These are phyloP conservation scores for Penicillium fimorum DNA, from an alignment of 495 filamentous ascomycete genomes.

Conservation along the genomic window DNA sequence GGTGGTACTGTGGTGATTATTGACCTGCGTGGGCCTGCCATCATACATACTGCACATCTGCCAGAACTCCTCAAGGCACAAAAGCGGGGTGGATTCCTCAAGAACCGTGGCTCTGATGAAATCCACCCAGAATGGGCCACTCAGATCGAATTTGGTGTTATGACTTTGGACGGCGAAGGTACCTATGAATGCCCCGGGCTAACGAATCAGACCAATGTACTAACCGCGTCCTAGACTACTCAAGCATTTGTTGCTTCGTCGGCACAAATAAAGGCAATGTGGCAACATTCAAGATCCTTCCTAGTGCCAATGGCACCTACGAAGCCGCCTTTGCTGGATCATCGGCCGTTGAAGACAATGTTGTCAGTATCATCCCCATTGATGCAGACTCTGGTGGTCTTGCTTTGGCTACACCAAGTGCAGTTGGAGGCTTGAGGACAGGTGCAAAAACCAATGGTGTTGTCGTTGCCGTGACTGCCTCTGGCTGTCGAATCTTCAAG, in stretches of 20 bases:
- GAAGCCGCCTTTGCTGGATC: slow-evolving; percentile 69
- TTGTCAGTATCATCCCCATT: slow-evolving; percentile 75
- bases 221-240: slow-evolving; percentile 61
- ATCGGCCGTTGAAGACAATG: slow-evolving; percentile 61
- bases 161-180: slow-evolving; percentile 88
- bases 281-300: slow-evolving; percentile 86
- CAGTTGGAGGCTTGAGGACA: slow-evolving; percentile 68
- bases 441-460: slow-evolving; percentile 72
- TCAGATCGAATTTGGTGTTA: slow-evolving; percentile 82
- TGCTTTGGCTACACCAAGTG: slow-evolving; percentile 69
- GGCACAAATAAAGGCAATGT: slow-evolving; percentile 83
- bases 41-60: slow-evolving; percentile 74
- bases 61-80: slow-evolving; percentile 64
- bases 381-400: slow-evolving; percentile 72
- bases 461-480: slow-evolving; percentile 65
- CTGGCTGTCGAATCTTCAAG: slow-evolving; percentile 78
- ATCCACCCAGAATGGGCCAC: slow-evolving; percentile 69
- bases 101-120: slow-evolving; percentile 44
- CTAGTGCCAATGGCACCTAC: slow-evolving; percentile 65
- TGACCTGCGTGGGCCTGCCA: slow-evolving; percentile 80
- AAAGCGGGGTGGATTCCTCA: slow-evolving; percentile 68
- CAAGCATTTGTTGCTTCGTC: slow-evolving; percentile 87
- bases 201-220: slow-evolving; percentile 1
- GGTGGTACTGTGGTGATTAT: slow-evolving; percentile 74
- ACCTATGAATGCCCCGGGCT: slow-evolving; percentile 8